Conservation (phyloP, 2,329 filamentous ascomycete genomes). For the Ophiosphaerella korrae region DNA sequence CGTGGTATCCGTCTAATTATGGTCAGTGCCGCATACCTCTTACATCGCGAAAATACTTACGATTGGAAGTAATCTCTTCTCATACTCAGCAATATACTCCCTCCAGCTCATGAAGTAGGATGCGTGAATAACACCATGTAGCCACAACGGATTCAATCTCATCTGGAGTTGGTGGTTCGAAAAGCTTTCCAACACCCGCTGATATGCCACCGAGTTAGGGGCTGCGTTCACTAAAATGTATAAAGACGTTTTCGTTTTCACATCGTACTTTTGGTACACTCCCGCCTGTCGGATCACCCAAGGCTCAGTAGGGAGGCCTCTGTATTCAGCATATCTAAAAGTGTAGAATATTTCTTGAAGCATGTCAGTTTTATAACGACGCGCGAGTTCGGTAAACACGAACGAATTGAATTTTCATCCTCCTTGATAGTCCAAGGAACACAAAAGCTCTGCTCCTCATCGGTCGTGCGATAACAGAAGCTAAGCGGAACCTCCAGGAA, state of each 20-base stretch:
- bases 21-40: not conserved
- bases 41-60: conserved; percentile 7
- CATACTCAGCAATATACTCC: conserved; percentile 31
- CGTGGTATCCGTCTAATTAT: conserved; percentile 1
- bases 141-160: conserved; percentile 21
- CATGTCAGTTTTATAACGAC: not conserved
- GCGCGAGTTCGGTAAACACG: conserved; percentile 3
- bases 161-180: not conserved
- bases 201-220: conserved; percentile 17
- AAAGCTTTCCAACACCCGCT: conserved; percentile 4
- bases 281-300: conserved; percentile 42
- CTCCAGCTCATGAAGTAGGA: conserved; percentile 39
- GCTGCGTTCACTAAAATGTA: conserved; percentile 35
- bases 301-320: conserved; percentile 16
- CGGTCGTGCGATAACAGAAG: conserved; percentile 29
- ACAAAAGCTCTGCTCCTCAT: conserved; percentile 32
- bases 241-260: conserved; percentile 19
- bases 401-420: not conserved
- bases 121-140: conserved; percentile 35
- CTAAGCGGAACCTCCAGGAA: conserved; percentile 28
- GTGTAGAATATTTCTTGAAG: conserved; percentile 33
- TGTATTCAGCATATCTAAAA: conserved; percentile 36
- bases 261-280: conserved; percentile 37
- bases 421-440: conserved; percentile 13
- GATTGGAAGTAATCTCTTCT: conserved; percentile 27